phyloP scores from a whole-genome alignment of 176 grass and related monocot species.

The Urochloa ruziziensis region DNA sequence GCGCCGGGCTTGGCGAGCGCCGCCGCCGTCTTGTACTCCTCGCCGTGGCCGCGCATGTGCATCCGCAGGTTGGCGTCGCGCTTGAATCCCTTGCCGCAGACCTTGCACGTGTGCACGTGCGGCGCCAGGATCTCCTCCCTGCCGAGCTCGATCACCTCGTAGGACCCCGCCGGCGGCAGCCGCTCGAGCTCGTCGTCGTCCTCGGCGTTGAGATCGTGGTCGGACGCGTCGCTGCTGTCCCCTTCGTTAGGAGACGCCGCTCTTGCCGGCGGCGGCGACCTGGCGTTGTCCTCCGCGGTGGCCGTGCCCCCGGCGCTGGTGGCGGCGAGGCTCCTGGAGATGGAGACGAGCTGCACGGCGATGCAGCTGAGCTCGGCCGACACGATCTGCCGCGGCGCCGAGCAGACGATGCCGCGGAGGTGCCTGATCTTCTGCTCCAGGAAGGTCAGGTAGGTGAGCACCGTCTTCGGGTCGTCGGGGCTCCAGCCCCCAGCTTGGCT shows the following conservation, averaged over 20 bases:
- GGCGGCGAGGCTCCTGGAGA: slow-evolving; percentile 49
- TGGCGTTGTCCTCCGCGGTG: background rate
- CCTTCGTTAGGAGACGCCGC: too few relatives aligned
- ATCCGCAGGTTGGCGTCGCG: slow-evolving; percentile 97
- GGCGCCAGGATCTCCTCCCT: slow-evolving; percentile 74
- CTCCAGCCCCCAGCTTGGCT: background rate
- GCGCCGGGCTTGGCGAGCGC: slow-evolving; percentile 55
- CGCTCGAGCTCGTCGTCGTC: background rate
- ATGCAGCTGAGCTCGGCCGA: slow-evolving; percentile 75
- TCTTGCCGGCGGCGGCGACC: too few relatives aligned
- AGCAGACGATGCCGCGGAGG: slow-evolving; percentile 50
- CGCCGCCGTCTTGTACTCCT: slow-evolving; percentile 71
- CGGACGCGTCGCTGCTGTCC: slow-evolving; percentile 25
- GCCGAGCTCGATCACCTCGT: slow-evolving; percentile 81
- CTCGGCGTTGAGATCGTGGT: background rate
- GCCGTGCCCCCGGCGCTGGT: too few relatives aligned
- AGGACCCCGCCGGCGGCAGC: background rate
- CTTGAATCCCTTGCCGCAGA: slow-evolving; percentile 98
- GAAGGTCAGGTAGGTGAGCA: slow-evolving; percentile 62
- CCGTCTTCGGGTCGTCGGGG: slow-evolving; percentile 27
- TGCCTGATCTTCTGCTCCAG: slow-evolving; percentile 74
- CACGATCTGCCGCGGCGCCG: slow-evolving; percentile 63
- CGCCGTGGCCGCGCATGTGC: slow-evolving; percentile 98
- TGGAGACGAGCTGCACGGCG: slow-evolving; percentile 63
- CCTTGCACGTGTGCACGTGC: slow-evolving; percentile 77